Conservation (phyloP, 2,329 filamentous ascomycete species). For the Colletotrichum trifolii region DNA sequence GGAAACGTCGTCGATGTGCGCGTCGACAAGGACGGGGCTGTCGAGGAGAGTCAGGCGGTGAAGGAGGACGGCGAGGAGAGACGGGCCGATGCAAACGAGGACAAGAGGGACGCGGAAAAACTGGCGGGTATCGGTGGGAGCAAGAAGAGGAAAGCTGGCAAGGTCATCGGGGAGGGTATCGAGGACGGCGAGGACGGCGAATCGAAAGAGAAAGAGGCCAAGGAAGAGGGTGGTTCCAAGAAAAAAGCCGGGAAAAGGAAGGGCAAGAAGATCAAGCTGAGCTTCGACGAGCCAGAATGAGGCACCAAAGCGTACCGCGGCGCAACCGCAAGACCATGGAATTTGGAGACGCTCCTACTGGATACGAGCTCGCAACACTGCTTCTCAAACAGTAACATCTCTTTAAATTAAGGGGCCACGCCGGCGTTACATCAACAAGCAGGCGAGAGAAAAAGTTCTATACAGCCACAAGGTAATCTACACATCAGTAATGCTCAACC, state of each 20-base stretch:
- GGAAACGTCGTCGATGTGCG: slow-evolving; percentile 70
- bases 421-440: neutral
- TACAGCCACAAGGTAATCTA: slow-evolving; percentile 52
- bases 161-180: slow-evolving; percentile 54
- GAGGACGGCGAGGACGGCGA: slow-evolving; percentile 40
- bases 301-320: slow-evolving; percentile 1
- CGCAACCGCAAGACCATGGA: neutral
- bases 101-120: slow-evolving; percentile 47
- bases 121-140: slow-evolving; percentile 55
- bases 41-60: slow-evolving; percentile 46
- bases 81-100: slow-evolving; percentile 37
- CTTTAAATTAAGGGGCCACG: no score
- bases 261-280: slow-evolving; percentile 74
- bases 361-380: neutral
- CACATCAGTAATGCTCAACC: slow-evolving; percentile 42
- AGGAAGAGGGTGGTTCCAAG: slow-evolving; percentile 26
- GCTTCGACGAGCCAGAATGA: slow-evolving; percentile 56
- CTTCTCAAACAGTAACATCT: no score
- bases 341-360: slow-evolving; percentile 4
- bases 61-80: slow-evolving; percentile 43
- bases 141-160: slow-evolving; percentile 67
- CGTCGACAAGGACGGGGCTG: slow-evolving; percentile 55
- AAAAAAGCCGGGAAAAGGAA: slow-evolving; percentile 55
- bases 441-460: slow-evolving; percentile 39
- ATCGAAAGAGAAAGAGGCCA: slow-evolving; percentile 3